phyloP scores from a whole-genome alignment of 257 asterid species.

The Solanum lycopersicoides region DNA sequence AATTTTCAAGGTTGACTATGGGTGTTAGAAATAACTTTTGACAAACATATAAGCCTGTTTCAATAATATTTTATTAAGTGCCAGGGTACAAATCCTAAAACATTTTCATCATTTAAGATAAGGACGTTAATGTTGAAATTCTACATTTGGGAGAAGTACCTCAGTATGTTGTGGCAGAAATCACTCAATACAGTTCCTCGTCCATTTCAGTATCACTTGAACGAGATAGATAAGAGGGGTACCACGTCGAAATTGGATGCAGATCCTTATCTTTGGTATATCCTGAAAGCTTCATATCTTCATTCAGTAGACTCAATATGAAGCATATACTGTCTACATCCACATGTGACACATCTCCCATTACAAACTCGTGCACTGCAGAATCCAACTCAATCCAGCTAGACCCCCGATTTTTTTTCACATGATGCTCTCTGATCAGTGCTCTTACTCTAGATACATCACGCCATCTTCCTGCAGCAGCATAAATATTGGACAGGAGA shows the following conservation, averaged over 20 bases:
- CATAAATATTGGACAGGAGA: conserved; percentile 1
- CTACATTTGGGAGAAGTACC: neutral
- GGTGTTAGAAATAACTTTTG: neutral
- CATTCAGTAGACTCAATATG: neutral
- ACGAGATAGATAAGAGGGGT: neutral
- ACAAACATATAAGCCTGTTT: neutral
- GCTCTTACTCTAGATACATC: conserved; percentile 5
- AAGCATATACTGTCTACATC: neutral
- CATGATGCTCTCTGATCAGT: neutral
- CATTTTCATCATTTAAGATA: neutral
- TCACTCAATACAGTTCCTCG: neutral
- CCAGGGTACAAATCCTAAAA: neutral
- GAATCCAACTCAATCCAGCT: conserved; percentile 10
- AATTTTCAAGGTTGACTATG: neutral
- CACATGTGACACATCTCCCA: conserved; percentile 2
- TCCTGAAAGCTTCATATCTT: conserved; percentile 2
- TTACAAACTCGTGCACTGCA: conserved; percentile 5
- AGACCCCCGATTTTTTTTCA: neutral
- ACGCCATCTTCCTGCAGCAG: neutral
- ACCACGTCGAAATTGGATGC: neutral
- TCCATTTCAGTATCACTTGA: neutral
- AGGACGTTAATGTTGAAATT: neutral
- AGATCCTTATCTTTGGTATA: neutral
- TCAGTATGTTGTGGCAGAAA: neutral
- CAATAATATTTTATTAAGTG: neutral